phyloP scores from a whole-genome alignment of 768 basidiomycete species.

The Amanita rimosa region DNA sequence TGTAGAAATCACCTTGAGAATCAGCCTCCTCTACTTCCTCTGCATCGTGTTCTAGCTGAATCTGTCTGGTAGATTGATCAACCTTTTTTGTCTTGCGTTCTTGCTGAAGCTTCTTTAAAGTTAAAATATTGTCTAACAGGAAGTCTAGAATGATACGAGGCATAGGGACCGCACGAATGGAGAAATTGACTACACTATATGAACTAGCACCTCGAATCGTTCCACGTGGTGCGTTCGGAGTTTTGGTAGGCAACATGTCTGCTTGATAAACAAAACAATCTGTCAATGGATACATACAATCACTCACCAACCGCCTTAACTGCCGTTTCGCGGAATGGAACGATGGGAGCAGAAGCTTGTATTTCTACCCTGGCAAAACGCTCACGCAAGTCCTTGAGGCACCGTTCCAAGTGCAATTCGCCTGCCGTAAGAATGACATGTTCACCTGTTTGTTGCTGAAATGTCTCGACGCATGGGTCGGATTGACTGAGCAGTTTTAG shows the following conservation, averaged over 20 bases:
- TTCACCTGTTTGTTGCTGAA: constrained; percentile 95
- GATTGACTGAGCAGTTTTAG: constrained; percentile 85
- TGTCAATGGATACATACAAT: background rate
- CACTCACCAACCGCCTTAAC: constrained; percentile 60
- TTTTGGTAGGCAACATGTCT: constrained; percentile 89
- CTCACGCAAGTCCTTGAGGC: constrained; percentile 91
- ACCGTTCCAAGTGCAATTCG: constrained; percentile 94
- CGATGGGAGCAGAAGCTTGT: constrained; percentile 89
- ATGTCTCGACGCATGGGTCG: constrained; percentile 95
- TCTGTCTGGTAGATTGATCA: constrained; percentile 18
- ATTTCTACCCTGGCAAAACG: constrained; percentile 91
- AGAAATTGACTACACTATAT: constrained; percentile 67
- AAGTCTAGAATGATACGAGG: constrained; percentile 66
- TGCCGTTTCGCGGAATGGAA: constrained; percentile 95
- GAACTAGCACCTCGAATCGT: constrained; percentile 63
- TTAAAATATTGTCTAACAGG: constrained; percentile 57
- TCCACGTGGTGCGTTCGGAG: constrained; percentile 57
- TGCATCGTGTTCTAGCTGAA: background rate
- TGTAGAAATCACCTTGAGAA: constrained; percentile 45
- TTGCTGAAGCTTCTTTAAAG: constrained; percentile 51
- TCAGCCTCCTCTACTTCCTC: constrained; percentile 29
- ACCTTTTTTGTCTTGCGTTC: constrained; percentile 24
- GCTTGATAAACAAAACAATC: background rate
- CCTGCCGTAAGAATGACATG: constrained; percentile 95
- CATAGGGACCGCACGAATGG: constrained; percentile 73